Base-by-base conservation (phyloP, 2,329 filamentous ascomycete genomes). In the Paramyrothecium roridum region DNA sequence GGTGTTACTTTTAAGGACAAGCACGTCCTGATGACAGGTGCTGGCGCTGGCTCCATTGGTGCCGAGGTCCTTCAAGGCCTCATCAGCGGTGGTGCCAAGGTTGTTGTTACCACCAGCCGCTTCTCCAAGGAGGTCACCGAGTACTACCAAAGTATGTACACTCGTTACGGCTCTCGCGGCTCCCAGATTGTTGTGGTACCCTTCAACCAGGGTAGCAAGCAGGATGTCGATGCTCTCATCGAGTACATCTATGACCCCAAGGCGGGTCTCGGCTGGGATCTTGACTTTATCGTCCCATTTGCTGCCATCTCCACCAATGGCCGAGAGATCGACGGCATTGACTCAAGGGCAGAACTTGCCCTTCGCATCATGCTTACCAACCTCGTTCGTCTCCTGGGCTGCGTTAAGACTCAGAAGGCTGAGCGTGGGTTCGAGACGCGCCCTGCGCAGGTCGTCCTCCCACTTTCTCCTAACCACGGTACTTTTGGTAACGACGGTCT, bases 361-460 rank as follows among this genome's bases (percentile, higher is more conserved):
- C 95, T 99, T 74, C 91, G 95, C 61, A 97, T 99, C 79, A 98
- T 99, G 95, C 80, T 99, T 72, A 99, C 95, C 67, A 99, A 99
- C 75, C 81, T 99, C 11, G 80, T 98, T 60, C 91, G 95, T 64
- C 87, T 99, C 57, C 82, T 99, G 54, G 95, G 95, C 65, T 86
- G 80, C 60, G 88, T 99, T 76, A 99, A 98, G 83, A 76, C 86
- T 7, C 90, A 98, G 73, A 99, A 99, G 81, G 82, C 88, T 26
- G 83, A 88, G 61, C 87, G 90, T 63, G 91, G 90, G 56, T 96
- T 95, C 67, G 92, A 96, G 78, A 99, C 95, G 34, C 90, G 95
- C 43, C 95, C 95, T 50, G 95, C 95, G 23, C 95, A 99, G 74
- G 93, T 98, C 66, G 93, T 99, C 58, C 83, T 99, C 23, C 95